A percentile compares a stretch with the other conserved stretches of the same genome.
Conservation (phyloP, 768 basidiomycete genomes). For the Epithele typhae region DNA sequence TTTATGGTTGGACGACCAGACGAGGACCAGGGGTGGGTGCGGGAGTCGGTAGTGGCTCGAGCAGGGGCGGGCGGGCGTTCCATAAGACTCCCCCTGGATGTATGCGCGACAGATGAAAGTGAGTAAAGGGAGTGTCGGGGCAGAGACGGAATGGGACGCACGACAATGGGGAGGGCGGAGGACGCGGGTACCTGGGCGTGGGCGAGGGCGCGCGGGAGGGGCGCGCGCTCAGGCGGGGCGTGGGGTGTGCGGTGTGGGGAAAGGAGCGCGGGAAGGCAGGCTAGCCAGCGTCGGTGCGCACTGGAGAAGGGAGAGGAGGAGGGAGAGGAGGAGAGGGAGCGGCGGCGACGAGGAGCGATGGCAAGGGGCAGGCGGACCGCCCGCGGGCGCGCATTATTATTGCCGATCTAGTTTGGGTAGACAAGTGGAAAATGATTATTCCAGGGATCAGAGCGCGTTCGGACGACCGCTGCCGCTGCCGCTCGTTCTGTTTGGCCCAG, state of each 20-base stretch:
- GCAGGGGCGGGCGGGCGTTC: constrained; percentile 31
- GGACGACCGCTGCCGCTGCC: constrained; percentile 3
- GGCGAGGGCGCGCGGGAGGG: constrained; percentile 2
- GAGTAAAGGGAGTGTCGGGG: constrained; percentile 1
- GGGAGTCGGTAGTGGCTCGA: constrained; percentile 25
- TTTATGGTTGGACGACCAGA: constrained; percentile 32
- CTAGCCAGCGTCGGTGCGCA: too few relatives aligned
- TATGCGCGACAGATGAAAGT: not conserved
- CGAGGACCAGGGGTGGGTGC: constrained; percentile 28
- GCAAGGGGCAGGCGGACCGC: constrained; percentile 20
- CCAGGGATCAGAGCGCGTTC: constrained; percentile 7
- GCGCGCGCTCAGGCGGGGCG: constrained; percentile 1
- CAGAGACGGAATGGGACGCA: constrained; percentile 4
- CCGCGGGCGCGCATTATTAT: constrained; percentile 14
- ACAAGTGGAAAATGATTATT: constrained; percentile 14
- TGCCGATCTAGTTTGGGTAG: constrained; percentile 11
- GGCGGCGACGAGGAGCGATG: constrained; percentile 13
- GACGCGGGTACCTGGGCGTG: constrained; percentile 10
- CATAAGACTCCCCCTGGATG: constrained; percentile 24
- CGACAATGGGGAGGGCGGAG: constrained; percentile 3
- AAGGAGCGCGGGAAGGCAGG: too few relatives aligned
- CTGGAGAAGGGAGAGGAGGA: not conserved
- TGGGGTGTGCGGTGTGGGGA: not conserved
- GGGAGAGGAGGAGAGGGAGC: constrained; percentile 8
- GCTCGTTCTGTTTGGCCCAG: not conserved